Base-by-base conservation (phyloP, 2,329 filamentous ascomycete genomes). In the Trichoderma sp. region DNA sequence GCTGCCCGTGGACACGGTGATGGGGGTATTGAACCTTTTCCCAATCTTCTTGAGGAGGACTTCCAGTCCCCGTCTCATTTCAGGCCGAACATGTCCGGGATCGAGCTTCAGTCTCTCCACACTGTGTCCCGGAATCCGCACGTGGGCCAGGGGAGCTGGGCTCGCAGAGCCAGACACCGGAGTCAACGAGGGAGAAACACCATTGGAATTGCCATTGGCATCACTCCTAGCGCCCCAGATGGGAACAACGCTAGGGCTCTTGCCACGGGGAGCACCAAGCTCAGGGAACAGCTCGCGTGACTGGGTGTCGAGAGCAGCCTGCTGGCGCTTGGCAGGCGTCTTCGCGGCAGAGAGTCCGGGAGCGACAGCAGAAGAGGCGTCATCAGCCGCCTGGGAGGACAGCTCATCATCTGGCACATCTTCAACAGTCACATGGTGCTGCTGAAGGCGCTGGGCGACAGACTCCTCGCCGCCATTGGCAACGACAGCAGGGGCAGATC, bases 281-380 rank as follows among this genome's bases (percentile, higher is more conserved):
- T 93, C 89, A n/a, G 95, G 95, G 83, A 99, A 99, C 66, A 91
- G 82, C 78, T 98, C 93, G 74, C 96, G 91, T 19, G 92, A 96
- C 73, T 91, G 85, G 21, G 92, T 93, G 77, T 98, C 92, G 67
- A 97, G 80, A 60, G 72, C 63, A 41, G 82, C 77, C 64, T 85
- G 82, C 75, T 88, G 89, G 74, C 90, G 87, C 81, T 91, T 92
- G 51, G 86, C 85, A 67, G 86, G 85, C 78, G 90, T 91, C 59
- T 24, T 28, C 71, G 83, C 75, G 24, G 82, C 77, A 62, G 80
- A 78, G 62, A 77, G 78, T 77, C 80, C 81, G 54, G 79, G 79
- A 63, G 82, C 78, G 59, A 80, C 81, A 54, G 79, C 79, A 63
- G 82, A 78, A 60, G 80, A 78, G 69, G 76, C 76, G 60, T 80